Conservation (phyloP, 2,329 filamentous ascomycete genomes). For the Alternaria sp. region DNA sequence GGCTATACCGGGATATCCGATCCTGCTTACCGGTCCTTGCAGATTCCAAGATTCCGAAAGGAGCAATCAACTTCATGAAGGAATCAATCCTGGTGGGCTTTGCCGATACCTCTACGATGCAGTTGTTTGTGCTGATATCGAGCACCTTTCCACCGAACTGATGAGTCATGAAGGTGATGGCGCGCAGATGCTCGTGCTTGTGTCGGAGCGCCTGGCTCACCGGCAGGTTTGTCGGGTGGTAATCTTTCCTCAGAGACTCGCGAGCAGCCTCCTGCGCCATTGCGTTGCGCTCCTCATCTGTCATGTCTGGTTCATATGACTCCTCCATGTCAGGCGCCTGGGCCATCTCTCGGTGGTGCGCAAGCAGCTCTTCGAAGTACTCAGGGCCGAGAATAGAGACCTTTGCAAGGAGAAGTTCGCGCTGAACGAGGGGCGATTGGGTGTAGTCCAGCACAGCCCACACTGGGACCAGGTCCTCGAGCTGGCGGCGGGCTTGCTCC, state of each 20-base stretch:
- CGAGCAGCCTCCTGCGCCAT: slow-evolving; percentile 49
- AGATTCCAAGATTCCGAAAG: slow-evolving; percentile 96
- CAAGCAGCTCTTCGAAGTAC: slow-evolving; percentile 96
- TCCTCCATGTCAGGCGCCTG: slow-evolving; percentile 51
- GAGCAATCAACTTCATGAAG: slow-evolving; percentile 93
- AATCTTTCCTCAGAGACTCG: slow-evolving; percentile 66
- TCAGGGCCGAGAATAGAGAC: slow-evolving; percentile 96
- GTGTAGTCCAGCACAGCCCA: slow-evolving; percentile 99
- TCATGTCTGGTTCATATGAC: slow-evolving; percentile 34
- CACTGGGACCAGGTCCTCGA: slow-evolving; percentile 96
- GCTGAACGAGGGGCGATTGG: slow-evolving; percentile 88
- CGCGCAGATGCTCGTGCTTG: slow-evolving; percentile 97
- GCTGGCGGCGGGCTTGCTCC: slow-evolving; percentile 92
- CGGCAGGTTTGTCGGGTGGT: slow-evolving; percentile 87
- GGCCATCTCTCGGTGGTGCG: slow-evolving; percentile 93
- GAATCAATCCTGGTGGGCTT: slow-evolving; percentile 95
- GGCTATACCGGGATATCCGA: slow-evolving; percentile 9
- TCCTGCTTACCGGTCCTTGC: slow-evolving; percentile 76
- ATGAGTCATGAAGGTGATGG: slow-evolving; percentile 94
- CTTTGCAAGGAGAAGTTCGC: slow-evolving; percentile 94
- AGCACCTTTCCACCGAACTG: slow-evolving; percentile 98
- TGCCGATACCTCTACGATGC: slow-evolving; percentile 95
- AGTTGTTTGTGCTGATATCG: slow-evolving; percentile 98
- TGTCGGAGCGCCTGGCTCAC: slow-evolving; percentile 89
- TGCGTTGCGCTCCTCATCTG: slow-evolving; percentile 43